Percentiles rank a stretch among this genome's conserved stretches.
phyloP scores from a whole-genome alignment of 768 basidiomycete species.

The Phylloporus sp. region DNA sequence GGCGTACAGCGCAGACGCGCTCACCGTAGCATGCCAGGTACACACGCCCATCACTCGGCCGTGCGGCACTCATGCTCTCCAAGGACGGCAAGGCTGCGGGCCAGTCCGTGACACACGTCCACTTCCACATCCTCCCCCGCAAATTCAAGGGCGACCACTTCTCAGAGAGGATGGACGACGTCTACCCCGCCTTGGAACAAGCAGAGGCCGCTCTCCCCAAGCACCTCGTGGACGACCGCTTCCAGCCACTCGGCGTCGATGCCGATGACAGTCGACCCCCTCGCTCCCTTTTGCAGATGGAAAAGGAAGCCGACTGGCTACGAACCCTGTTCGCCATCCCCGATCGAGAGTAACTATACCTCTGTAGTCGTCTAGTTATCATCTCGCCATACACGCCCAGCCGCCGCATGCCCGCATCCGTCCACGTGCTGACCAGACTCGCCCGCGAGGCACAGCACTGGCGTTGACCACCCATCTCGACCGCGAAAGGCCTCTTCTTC shows the following conservation, averaged over 20 bases:
- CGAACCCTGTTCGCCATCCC: constrained; percentile 43
- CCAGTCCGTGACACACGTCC: constrained; percentile 73
- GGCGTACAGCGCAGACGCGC: constrained; percentile 73
- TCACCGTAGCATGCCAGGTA: constrained; percentile 91
- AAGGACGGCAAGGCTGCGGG: constrained; percentile 88
- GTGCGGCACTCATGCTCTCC: constrained; percentile 2
- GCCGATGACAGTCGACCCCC: constrained; percentile 65
- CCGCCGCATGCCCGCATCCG: constrained; percentile 37
- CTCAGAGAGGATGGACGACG: constrained; percentile 56
- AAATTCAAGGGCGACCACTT: constrained; percentile 65
- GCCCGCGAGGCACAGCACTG: constrained; percentile 40
- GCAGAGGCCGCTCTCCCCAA: constrained; percentile 49
- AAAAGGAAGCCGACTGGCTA: constrained; percentile 70
- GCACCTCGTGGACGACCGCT: constrained; percentile 30
- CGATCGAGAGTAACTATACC: neutral
- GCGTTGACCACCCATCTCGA: constrained; percentile 15
- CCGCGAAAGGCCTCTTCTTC: constrained; percentile 28
- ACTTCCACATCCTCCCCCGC: constrained; percentile 90
- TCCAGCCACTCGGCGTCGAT: constrained; percentile 51
- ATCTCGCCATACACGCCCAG: constrained; percentile 33
- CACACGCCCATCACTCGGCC: neutral
- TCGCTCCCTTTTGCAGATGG: constrained; percentile 71
- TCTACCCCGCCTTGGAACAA: constrained; percentile 74
- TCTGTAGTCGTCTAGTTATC: constrained; percentile 17
- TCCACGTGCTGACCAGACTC: constrained; percentile 27